Evolutionary conservation across 1,139 yeast species (phyloP), one percentile per base, ranked within the genome.

Genomic region (Kodamaea arcana): DNA sequence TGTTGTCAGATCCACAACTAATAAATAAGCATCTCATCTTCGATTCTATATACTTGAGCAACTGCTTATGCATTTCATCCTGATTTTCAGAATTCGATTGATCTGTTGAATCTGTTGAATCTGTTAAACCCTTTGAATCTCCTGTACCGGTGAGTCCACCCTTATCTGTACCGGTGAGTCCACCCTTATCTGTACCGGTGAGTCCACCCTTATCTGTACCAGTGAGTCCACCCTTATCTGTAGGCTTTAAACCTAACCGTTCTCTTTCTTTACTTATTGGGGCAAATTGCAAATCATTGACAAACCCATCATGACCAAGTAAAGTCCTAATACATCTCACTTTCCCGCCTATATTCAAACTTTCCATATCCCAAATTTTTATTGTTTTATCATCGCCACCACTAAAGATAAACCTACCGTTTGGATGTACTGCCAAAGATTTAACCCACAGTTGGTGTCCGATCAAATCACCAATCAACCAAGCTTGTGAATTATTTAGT

Each of bases 381-480:
- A 90, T 73, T 2, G 79, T 65, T 45, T 80, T 80, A 56, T 90
- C 97, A 56, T 90, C 96, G 17, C 92, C 72, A 12, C 84, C 83
- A 37, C 88, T 79, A 29, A 84, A 67, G 16, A 90, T 56, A 46
- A 73, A 79, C 35, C 77, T 69, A 0, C 95, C 95, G 46, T 75
- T 79, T 1, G 95, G 94, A 55, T 86, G 95, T 32, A 85, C 63
- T 8, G 65, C 67, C 13, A 87, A 51, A 9, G 80, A 73, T 43
- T 84, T 77, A 1, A 90, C 84, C 97, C 97, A 90, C 13, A 94
- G 85, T 37, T 80, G 78, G 57, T 90, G 97, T 1, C 94, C 97
- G 11, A 58, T 52, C 37, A 82, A 62, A 29, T 60, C 69, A 15
- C 73, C 67, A 1, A 88, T 54, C 23, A 76, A 61, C 55, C 72